Evolutionary conservation across 768 basidiomycete species (phyloP).

Genomic region (Hortiboletus campestris): DNA sequence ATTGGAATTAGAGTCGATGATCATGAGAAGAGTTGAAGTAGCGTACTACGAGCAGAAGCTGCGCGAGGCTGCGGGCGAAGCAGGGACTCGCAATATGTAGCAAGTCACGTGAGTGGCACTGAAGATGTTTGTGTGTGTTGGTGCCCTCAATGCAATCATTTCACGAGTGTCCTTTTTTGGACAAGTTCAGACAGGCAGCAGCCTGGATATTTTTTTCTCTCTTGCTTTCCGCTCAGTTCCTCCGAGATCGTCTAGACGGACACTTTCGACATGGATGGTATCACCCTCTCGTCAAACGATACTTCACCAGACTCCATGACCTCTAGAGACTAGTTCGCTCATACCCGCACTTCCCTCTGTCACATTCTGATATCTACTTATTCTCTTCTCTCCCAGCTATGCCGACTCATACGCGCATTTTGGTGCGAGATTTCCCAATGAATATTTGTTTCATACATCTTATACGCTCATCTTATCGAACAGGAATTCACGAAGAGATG

Average conservation of each 20-base stretch:
- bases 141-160: conserved; percentile 10
- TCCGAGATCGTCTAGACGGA: conserved; percentile 2
- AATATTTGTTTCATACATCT: not conserved
- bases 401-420: conserved; percentile 97
- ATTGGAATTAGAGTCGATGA: conserved; percentile 21
- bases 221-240: not conserved
- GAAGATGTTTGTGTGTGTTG: conserved; percentile 15
- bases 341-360: conserved; percentile 23
- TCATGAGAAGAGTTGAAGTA: conserved; percentile 20
- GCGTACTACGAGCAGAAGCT: conserved; percentile 8
- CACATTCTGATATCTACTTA: conserved; percentile 37
- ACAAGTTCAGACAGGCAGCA: not conserved
- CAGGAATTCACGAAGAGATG: conserved; percentile 99
- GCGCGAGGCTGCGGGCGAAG: conserved; percentile 8
- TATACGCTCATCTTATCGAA: conserved; percentile 1
- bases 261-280: conserved; percentile 27
- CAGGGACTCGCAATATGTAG: not conserved
- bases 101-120: conserved; percentile 20
- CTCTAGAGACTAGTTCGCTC: conserved; percentile 83
- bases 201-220: not conserved
- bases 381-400: conserved; percentile 59
- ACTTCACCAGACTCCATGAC: conserved; percentile 57
- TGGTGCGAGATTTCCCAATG: conserved; percentile 46
- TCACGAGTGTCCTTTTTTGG: conserved; percentile 5
- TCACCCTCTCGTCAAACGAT: conserved; percentile 29